phyloP scores from a whole-genome alignment of 148 eudicot species.

The Gaultheria prostrata region DNA sequence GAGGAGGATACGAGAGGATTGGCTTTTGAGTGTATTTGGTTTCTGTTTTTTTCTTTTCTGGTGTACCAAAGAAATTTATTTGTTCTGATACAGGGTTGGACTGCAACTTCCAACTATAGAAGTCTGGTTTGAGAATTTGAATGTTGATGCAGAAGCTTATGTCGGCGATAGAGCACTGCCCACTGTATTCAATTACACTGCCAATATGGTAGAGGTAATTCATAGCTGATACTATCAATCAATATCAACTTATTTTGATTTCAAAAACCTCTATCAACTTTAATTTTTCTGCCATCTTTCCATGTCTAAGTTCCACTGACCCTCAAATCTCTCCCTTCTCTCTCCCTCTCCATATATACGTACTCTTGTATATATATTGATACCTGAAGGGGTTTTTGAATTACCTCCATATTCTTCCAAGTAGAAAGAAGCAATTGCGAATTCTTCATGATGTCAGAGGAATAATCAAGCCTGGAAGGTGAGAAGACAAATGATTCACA shows the following conservation, averaged over 20 bases:
- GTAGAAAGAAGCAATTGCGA: constrained; percentile 52
- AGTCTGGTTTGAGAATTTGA: constrained; percentile 45
- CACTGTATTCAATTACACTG: constrained; percentile 33
- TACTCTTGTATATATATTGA: not conserved
- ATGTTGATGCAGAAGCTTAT: constrained; percentile 45
- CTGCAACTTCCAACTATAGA: constrained; percentile 50
- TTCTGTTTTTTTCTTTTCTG: not conserved
- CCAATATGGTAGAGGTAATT: constrained; percentile 38
- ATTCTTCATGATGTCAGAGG: constrained; percentile 85
- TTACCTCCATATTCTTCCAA: constrained; percentile 68
- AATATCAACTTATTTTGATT: too few relatives aligned
- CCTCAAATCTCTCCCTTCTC: not conserved
- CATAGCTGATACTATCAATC: not conserved
- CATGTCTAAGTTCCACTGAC: not conserved
- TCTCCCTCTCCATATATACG: not conserved
- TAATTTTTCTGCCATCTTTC: not conserved
- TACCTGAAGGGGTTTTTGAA: constrained; percentile 49
- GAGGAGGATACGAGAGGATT: too few relatives aligned
- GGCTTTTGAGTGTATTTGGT: not conserved
- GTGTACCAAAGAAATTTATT: not conserved
- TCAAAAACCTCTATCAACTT: not conserved
- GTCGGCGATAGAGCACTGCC: constrained; percentile 45
- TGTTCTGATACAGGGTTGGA: constrained; percentile 32
- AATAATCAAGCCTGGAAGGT: constrained; percentile 88
- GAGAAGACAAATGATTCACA: not conserved